Evolutionary conservation across 345 rosid species (phyloP), one percentile per base, ranked within the genome.

Genomic region (Boechera divaricarpa): DNA sequence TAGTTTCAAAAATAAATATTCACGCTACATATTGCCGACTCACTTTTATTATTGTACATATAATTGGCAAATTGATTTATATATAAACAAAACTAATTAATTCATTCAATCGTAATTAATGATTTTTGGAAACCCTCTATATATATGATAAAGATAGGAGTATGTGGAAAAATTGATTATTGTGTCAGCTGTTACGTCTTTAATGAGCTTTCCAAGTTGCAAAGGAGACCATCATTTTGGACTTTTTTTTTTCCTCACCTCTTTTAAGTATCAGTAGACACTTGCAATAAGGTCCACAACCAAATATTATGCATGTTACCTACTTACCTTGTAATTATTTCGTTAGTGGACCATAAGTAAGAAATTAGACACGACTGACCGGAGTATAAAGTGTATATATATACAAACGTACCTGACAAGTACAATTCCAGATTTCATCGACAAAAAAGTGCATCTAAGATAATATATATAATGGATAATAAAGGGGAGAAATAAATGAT

Each of bases 181-280:
- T 21, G 24, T 21, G 66, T 79, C 52, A 67, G 69, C 74, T 59
- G 51, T 67, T 65, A 72, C 5, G 77, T 78, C 62, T 66, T 57
- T 9, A 21, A 9, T 31, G 67, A 77, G 41, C 15, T 65, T 65
- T 42, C 36, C 77, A 73, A 72, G 77, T 72, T 78, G 77, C 63
- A 59, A 60, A 59, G 68, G 28, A 67, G 77, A 59, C 81, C 74
- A 78, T 66, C 81, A 66, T 49, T 61, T 59, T 67, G 52, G 81
- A 78, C 81, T 65, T 59, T 72, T 39, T 7, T 26, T 55, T 38
- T 32, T 28, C 1, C 24, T 42, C 48, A 60, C 12, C 5, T 51
- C 3, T 47, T 47, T n/a, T 28, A 75, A 28, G 53, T 73, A 44
- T 66, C 10, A 60, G 31, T 69, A 31, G 58, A 57, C 53, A 65